phyloP scores from a whole-genome alignment of 2,329 filamentous ascomycete genomes.

The Aspergillus clavatus region DNA sequence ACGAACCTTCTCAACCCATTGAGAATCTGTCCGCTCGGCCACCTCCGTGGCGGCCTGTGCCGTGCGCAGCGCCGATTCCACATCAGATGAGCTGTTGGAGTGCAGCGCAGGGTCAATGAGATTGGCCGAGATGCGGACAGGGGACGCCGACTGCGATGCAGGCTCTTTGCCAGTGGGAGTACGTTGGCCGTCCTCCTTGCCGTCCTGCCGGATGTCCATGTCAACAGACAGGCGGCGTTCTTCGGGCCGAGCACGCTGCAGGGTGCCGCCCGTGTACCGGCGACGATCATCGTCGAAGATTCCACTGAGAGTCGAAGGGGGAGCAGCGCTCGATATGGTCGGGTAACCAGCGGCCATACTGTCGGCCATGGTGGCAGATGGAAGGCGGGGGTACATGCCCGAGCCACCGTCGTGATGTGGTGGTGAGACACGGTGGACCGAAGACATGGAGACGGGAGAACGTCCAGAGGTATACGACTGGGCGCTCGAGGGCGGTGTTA shows the following conservation, averaged over 20 bases:
- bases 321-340: constrained; percentile 51
- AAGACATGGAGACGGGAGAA: constrained; percentile 53
- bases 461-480: constrained; percentile 60
- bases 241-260: constrained; percentile 51
- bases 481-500: constrained; percentile 59
- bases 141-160: constrained; percentile 10
- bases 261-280: constrained; percentile 57
- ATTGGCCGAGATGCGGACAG: constrained; percentile 30
- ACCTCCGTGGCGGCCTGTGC: constrained; percentile 38
- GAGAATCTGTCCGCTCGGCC: constrained; percentile 43
- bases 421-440: constrained; percentile 48
- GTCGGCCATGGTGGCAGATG: constrained; percentile 55
- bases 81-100: constrained; percentile 25
- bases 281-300: constrained; percentile 59
- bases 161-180: constrained; percentile 29
- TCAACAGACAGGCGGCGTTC: constrained; percentile 27
- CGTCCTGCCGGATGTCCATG: constrained; percentile 35
- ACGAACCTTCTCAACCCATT: constrained; percentile 63
- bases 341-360: constrained; percentile 49
- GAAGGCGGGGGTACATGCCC: constrained; percentile 60
- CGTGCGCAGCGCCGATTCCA: constrained; percentile 32
- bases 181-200: constrained; percentile 28
- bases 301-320: constrained; percentile 56
- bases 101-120: constrained; percentile 43
- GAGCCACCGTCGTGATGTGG: constrained; percentile 43